Percentiles rank a stretch among this genome's conserved stretches.
Conservation (phyloP, 371 early-diverging fungal genomes). For the Thermomucor indicae-seudaticae region DNA sequence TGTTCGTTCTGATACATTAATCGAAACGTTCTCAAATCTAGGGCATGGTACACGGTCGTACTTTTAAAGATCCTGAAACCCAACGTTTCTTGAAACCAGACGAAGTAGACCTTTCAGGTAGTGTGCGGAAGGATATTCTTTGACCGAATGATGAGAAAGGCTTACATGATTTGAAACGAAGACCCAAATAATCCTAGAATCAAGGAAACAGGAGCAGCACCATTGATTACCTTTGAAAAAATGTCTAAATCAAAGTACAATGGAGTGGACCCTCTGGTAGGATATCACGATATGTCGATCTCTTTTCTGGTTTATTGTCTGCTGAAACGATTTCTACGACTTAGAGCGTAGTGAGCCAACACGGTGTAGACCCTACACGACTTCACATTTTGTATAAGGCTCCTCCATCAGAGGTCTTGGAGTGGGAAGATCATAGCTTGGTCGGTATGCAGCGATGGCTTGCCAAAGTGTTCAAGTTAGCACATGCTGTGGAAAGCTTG, state of each 20-base stretch:
- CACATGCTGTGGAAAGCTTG: constrained; percentile 7
- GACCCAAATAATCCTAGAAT: constrained; percentile 56
- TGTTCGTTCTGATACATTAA: background rate
- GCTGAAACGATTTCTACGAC: background rate
- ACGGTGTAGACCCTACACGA: constrained; percentile 86
- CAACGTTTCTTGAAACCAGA: constrained; percentile 78
- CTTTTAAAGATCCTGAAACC: constrained; percentile 73
- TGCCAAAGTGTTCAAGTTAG: constrained; percentile 42
- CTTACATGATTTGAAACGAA: no score
- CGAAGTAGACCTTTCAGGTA: constrained; percentile 67
- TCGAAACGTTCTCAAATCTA: constrained; percentile 14
- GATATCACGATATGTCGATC: background rate
- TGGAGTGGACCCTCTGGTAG: constrained; percentile 84
- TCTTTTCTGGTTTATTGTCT: background rate
- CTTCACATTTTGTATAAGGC: constrained; percentile 89
- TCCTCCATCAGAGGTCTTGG: constrained; percentile 84
- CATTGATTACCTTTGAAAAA: constrained; percentile 78
- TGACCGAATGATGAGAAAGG: background rate
- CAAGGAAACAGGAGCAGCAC: constrained; percentile 56
- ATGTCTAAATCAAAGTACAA: constrained; percentile 97
- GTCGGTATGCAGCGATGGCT: constrained; percentile 92
- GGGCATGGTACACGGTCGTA: constrained; percentile 94
- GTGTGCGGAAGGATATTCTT: background rate
- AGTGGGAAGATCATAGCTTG: constrained; percentile 90
- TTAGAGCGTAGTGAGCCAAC: constrained; percentile 58